Evolutionary conservation across 1,284 basidiomycete species (phyloP), one percentile per base, ranked within the genome.

Genomic region (Heterobasidion occidentale): DNA sequence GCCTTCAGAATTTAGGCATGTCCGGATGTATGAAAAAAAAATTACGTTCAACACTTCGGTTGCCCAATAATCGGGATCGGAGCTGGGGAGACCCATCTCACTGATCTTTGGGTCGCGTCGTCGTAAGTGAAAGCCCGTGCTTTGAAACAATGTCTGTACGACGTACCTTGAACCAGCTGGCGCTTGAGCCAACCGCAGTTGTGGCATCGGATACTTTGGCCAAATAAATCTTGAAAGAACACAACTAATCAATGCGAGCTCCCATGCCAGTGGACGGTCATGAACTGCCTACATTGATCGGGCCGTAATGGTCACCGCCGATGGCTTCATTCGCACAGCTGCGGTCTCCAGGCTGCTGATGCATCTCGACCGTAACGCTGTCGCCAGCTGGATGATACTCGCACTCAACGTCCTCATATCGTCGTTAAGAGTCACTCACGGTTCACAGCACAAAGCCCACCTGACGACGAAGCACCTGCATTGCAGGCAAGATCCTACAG

Each of bases 281-380:
- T 27, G 4, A 27, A 6, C 19, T 45, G 38, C 46, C 42, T 52
- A 71, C 72, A 46, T 68, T 70, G 56, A 77, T 68, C 36, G 77
- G 77, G 9, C 78, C 78, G 59, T 72, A 78, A 61, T 80, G 78
- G 48, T 73, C 70, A 33, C 77, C 78, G 38, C 67, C 68, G 42
- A 70, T 78, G n/a, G 77, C 78, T 61, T 79, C 71, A 57, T 71
- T 74, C 9, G 70, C 65, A 60, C 78, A 80, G 7, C 70, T 71
- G 49, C 78, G 76, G 57, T 79, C 73, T 36, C 65, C 68, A 1
- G 75, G 74, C 63, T 79, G 77, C 64, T 78, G 76, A 63, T 80
- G 77, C 78, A 79, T 80, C 66, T 80, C 78, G 44, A 80, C 77
- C 9, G 76, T 76, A 46, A 79, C 70, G 11, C 60, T 63, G 58